phyloP scores from a whole-genome alignment of 2,329 filamentous ascomycete species.

The Phaeosphaeria sp. region DNA sequence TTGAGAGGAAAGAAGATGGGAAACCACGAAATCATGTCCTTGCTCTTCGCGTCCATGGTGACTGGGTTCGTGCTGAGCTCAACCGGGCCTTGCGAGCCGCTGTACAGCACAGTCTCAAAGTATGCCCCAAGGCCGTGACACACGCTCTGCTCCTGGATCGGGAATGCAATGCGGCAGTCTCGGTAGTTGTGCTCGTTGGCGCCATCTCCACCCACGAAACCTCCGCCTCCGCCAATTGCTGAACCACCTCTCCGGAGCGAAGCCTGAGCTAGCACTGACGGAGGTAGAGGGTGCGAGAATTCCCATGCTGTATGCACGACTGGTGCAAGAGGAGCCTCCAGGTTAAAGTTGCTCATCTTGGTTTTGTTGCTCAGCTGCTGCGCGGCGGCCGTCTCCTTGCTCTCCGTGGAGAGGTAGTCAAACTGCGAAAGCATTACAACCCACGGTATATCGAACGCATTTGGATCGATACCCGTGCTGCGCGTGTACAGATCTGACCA shows the following conservation, averaged over 20 bases:
- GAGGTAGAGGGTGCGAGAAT: slow-evolving; percentile 76
- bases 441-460: slow-evolving; percentile 88
- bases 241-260: slow-evolving; percentile 67
- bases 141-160: slow-evolving; percentile 77
- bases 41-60: slow-evolving; percentile 89
- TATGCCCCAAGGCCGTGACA: slow-evolving; percentile 93
- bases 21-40: slow-evolving; percentile 99
- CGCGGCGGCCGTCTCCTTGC: slow-evolving; percentile 45
- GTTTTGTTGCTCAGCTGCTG: slow-evolving; percentile 57
- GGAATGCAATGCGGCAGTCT: slow-evolving; percentile 79
- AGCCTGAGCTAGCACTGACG: slow-evolving; percentile 62
- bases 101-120: slow-evolving; percentile 95
- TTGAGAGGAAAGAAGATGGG: slow-evolving; percentile 97
- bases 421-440: slow-evolving; percentile 91
- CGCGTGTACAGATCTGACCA: slow-evolving; percentile 79
- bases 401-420: slow-evolving; percentile 76
- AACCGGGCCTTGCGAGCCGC: slow-evolving; percentile 63
- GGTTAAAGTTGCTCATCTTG: slow-evolving; percentile 41
- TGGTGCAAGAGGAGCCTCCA: slow-evolving; percentile 41
- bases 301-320: slow-evolving; percentile 80
- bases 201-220: slow-evolving; percentile 76
- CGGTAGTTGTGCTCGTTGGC: slow-evolving; percentile 91
- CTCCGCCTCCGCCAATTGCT: slow-evolving; percentile 71
- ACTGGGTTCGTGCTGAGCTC: slow-evolving; percentile 94
- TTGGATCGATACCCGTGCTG: slow-evolving; percentile 62